Evolutionary conservation across 1,139 yeast species (phyloP).

Genomic region (Scheffersomyces quercinus): DNA sequence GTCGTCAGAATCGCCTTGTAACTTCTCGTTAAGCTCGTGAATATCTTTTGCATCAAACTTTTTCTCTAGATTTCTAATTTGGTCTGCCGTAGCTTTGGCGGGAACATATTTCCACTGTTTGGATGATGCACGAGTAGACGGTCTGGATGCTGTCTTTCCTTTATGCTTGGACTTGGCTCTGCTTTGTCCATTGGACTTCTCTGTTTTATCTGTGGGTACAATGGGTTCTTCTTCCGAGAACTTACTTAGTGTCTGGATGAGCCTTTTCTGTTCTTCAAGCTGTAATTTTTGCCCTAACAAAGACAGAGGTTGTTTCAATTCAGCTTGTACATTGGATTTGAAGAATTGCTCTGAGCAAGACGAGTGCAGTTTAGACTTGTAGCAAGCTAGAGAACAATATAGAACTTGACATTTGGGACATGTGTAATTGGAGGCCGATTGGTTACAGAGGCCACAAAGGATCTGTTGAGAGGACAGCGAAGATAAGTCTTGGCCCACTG

Average conservation of each 20-base stretch:
- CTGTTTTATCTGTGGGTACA: no score
- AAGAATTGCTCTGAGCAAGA: constrained; percentile 5
- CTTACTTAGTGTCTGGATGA: not conserved
- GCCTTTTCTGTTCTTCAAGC: not conserved
- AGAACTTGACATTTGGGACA: constrained; percentile 8
- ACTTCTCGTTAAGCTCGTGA: no score
- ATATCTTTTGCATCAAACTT: not conserved
- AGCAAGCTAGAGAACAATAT: constrained; percentile 10
- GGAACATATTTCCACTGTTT: not conserved
- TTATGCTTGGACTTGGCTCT: not conserved
- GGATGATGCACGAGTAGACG: no score
- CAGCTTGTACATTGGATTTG: not conserved
- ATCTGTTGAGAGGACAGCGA: constrained; percentile 3
- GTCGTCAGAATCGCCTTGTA: no score
- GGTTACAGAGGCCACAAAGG: constrained; percentile 5
- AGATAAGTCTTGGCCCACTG: not conserved
- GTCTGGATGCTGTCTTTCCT: no score
- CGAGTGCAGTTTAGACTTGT: constrained; percentile 6
- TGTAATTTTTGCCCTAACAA: not conserved
- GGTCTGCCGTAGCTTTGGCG: not conserved
- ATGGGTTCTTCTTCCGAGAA: not conserved
- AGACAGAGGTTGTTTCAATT: no score
- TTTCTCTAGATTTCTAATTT: not conserved
- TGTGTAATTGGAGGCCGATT: constrained; percentile 2
- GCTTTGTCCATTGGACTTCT: not conserved